Conservation (phyloP, 2,329 filamentous ascomycete genomes). For the Chaetomium globosum region DNA sequence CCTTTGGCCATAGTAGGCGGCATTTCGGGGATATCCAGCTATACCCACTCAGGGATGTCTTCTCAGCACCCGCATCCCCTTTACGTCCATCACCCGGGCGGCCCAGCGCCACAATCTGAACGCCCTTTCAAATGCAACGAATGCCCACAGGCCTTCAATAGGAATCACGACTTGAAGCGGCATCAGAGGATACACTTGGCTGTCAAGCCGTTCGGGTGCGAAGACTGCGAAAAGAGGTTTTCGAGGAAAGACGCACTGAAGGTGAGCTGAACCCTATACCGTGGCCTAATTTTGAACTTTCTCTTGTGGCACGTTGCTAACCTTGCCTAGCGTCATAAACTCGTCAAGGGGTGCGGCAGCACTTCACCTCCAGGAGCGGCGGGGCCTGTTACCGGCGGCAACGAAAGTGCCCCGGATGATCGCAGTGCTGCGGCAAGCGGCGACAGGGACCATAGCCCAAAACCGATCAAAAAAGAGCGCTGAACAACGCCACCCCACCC, state of each 20-base stretch:
- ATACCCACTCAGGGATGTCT: conserved; percentile 23
- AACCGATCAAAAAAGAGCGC: conserved; percentile 28
- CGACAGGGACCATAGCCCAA: conserved; percentile 29
- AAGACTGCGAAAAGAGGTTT: conserved; percentile 92
- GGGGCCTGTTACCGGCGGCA: conserved; percentile 20
- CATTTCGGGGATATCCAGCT: conserved; percentile 16
- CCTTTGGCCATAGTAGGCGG: conserved; percentile 64
- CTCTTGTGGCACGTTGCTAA: conserved; percentile 12
- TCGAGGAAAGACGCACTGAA: conserved; percentile 95
- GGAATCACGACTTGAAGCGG: conserved; percentile 93
- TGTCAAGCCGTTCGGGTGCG: conserved; percentile 93
- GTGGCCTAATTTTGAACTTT: neutral
- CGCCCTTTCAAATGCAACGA: conserved; percentile 93
- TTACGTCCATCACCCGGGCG: conserved; percentile 55
- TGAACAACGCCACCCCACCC: neutral
- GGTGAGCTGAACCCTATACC: conserved; percentile 47
- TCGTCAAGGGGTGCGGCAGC: conserved; percentile 66
- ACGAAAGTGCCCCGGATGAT: conserved; percentile 18
- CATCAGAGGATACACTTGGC: conserved; percentile 94
- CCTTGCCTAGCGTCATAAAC: conserved; percentile 55
- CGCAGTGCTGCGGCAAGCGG: conserved; percentile 22
- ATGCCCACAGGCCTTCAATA: conserved; percentile 90
- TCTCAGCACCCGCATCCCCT: conserved; percentile 53
- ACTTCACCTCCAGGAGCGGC: conserved; percentile 37
- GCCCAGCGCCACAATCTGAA: conserved; percentile 48